Conservation (phyloP, 2,329 filamentous ascomycete species). For the Ophiognomonia clavigignenti-juglandacearum region DNA sequence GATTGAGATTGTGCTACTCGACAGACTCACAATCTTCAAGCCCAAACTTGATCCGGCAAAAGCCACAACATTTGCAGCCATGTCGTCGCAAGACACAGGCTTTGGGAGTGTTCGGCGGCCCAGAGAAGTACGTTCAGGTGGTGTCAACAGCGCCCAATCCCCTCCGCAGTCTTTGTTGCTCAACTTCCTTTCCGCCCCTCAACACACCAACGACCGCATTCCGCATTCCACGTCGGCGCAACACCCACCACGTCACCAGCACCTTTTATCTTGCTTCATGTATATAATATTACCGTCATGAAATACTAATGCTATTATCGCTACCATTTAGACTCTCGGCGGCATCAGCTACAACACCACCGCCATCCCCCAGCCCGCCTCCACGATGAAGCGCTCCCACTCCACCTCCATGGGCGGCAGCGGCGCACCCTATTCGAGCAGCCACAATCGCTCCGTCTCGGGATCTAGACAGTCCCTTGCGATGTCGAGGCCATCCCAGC, state of each 20-base stretch:
- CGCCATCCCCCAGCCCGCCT: constrained; percentile 83
- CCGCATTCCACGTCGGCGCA: constrained; percentile 44
- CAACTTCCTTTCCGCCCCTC: too few species aligned
- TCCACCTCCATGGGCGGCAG: constrained; percentile 62
- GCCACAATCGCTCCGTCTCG: constrained; percentile 78
- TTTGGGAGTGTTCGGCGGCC: constrained; percentile 89
- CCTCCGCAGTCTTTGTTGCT: not conserved
- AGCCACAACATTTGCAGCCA: constrained; percentile 36
- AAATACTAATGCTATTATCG: not conserved
- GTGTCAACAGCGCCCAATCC: not conserved
- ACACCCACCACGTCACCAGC: constrained; percentile 4
- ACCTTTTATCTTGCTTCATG: constrained; percentile 13
- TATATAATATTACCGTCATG: constrained; percentile 5
- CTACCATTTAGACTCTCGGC: constrained; percentile 66
- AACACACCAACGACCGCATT: constrained; percentile 28
- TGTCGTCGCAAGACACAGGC: constrained; percentile 85
- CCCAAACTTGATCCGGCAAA: not conserved
- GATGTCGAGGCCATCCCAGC: constrained; percentile 76
- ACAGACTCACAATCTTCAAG: not conserved
- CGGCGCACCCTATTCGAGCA: constrained; percentile 58
- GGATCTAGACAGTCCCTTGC: constrained; percentile 82
- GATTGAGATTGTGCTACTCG: too few species aligned
- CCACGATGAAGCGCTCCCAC: constrained; percentile 88
- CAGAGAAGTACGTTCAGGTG: constrained; percentile 65
- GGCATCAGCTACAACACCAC: constrained; percentile 71